Percentiles rank a stretch among this genome's conserved stretches.
Conservation (phyloP, 2,329 filamentous ascomycete species). For the Pseudodiploospora longispora region DNA sequence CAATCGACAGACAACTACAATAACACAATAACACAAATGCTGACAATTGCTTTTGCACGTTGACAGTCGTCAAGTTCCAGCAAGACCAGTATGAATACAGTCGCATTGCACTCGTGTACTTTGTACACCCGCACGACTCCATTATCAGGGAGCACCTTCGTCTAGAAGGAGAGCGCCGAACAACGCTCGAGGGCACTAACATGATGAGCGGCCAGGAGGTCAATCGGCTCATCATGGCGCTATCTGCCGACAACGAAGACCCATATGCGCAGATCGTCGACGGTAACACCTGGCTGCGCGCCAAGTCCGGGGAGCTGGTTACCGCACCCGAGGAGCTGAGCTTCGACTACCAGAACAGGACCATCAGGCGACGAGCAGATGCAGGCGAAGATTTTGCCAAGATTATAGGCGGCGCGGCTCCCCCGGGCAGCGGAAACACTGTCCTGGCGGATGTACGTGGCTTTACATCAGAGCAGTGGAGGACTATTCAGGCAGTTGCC, state of each 20-base stretch:
- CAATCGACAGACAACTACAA: background rate
- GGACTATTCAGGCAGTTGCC: background rate
- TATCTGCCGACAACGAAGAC: background rate
- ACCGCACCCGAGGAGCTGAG: background rate
- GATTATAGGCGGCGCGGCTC: background rate
- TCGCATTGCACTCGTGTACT: background rate
- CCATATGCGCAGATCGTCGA: background rate
- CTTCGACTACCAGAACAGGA: background rate
- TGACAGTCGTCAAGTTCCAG: background rate
- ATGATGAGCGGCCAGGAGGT: background rate
- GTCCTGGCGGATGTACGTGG: background rate
- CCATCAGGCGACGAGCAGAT: background rate
- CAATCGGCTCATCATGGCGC: background rate
- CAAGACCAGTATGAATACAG: background rate
- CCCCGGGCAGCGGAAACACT: background rate
- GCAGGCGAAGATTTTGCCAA: background rate
- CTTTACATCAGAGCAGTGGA: background rate
- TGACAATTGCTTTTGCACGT: background rate
- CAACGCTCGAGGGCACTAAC: background rate
- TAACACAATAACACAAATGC: background rate
- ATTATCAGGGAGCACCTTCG: background rate
- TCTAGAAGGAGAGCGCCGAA: background rate
- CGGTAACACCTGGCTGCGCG: background rate
- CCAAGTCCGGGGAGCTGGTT: background rate
- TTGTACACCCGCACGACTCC: background rate